phyloP scores from a whole-genome alignment of 345 rosid species.

The Excoecaria agallocha region DNA sequence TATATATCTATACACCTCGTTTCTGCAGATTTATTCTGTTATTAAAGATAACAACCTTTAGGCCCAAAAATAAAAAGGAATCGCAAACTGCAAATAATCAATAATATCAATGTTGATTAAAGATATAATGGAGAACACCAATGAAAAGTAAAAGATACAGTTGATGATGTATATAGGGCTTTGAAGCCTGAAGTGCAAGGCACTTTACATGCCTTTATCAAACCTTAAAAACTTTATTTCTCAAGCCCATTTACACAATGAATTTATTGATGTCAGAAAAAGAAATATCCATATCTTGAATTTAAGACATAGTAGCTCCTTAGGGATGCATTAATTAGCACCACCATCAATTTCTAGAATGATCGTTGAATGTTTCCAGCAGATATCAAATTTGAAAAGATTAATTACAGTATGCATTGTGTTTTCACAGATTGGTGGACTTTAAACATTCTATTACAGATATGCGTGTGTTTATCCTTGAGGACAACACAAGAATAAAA shows the following conservation, averaged over 20 bases:
- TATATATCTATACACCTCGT: too few relatives aligned
- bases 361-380: neutral
- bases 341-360: neutral
- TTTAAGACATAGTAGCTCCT: neutral
- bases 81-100: neutral
- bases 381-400: neutral
- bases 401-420: constrained; percentile 4
- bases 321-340: neutral
- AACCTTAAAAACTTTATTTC: neutral
- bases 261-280: neutral
- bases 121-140: neutral
- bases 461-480: neutral
- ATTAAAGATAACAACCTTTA: neutral
- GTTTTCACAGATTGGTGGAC: neutral
- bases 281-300: neutral
- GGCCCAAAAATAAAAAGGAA: neutral
- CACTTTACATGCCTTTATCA: neutral
- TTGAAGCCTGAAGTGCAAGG: neutral
- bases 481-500: neutral
- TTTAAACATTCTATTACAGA: neutral
- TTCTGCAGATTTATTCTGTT: neutral
- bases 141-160: neutral
- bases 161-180: neutral
- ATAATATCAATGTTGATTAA: neutral
- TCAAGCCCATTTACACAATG: neutral